Percentiles rank a stretch among this genome's conserved stretches.
Conservation (phyloP, 73 alveolate genomes). For the Tetrahymena elliotti region DNA sequence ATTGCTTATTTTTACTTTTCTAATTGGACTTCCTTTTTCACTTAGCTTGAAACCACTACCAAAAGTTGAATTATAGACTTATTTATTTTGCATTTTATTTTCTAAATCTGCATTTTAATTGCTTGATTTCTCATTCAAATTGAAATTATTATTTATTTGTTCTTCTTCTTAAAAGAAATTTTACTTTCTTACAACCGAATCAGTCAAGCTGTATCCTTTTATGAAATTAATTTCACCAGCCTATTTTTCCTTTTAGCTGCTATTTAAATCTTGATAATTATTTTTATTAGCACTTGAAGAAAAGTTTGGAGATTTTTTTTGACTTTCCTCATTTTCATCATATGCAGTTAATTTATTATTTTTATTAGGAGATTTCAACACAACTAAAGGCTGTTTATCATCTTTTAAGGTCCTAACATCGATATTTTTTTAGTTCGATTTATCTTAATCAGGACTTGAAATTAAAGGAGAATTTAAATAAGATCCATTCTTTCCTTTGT, state of each 20-base stretch:
- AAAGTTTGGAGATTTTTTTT: neutral
- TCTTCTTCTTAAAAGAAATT: neutral
- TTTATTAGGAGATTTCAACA: neutral
- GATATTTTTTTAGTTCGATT: neutral
- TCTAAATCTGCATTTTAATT: neutral
- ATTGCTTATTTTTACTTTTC: neutral
- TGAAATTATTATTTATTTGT: neutral
- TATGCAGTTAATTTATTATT: neutral
- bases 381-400: neutral
- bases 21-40: neutral
- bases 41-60: neutral
- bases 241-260: neutral
- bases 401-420: neutral
- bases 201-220: neutral
- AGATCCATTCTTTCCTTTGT: neutral
- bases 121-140: neutral
- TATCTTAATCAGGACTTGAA: neutral
- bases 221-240: neutral
- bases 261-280: neutral
- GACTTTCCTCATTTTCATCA: neutral
- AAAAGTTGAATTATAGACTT: neutral
- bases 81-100: neutral
- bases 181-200: neutral
- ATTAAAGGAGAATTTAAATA: neutral
- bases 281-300: neutral